Percentiles rank a stretch among this genome's conserved stretches.
These are phyloP conservation scores for Populus trichocarpa DNA, from an alignment of 441 rosid genomes.

Conservation along the genomic window DNA sequence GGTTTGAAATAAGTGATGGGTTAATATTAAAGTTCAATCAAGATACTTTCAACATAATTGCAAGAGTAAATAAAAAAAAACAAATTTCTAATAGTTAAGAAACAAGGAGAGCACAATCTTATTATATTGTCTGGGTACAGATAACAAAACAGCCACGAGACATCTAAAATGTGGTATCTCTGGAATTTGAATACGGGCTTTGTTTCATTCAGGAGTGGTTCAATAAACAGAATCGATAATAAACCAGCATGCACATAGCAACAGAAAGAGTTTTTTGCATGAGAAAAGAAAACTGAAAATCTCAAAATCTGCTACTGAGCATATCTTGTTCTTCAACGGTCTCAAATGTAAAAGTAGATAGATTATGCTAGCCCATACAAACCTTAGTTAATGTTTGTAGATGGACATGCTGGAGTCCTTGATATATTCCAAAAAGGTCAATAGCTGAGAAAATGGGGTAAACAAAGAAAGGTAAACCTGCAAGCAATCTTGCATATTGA, in stretches of 20 bases:
- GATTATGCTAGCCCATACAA: conserved; percentile 3
- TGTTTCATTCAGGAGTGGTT: background rate
- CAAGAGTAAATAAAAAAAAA: background rate
- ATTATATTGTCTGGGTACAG: background rate
- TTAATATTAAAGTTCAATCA: background rate
- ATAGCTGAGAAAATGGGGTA: conserved; percentile 79
- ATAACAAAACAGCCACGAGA: background rate
- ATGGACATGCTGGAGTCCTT: conserved; percentile 82
- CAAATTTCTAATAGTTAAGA: background rate
- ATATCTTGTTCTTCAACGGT: background rate
- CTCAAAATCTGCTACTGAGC: background rate
- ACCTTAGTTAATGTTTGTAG: conserved; percentile 93
- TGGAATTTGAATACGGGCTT: background rate
- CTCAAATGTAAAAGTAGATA: background rate
- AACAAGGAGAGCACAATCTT: background rate
- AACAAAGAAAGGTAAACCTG: conserved; percentile 63
- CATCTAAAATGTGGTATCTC: background rate
- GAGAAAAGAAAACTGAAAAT: background rate
- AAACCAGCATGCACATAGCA: background rate
- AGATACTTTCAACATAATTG: background rate
- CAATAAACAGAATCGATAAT: background rate
- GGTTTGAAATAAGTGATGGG: background rate
- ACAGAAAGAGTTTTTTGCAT: background rate
- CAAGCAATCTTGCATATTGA: conserved; percentile 50
- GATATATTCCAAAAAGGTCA: conserved; percentile 83